phyloP scores from a whole-genome alignment of 2,329 filamentous ascomycete species.

The Pseudogymnoascus sp. region DNA sequence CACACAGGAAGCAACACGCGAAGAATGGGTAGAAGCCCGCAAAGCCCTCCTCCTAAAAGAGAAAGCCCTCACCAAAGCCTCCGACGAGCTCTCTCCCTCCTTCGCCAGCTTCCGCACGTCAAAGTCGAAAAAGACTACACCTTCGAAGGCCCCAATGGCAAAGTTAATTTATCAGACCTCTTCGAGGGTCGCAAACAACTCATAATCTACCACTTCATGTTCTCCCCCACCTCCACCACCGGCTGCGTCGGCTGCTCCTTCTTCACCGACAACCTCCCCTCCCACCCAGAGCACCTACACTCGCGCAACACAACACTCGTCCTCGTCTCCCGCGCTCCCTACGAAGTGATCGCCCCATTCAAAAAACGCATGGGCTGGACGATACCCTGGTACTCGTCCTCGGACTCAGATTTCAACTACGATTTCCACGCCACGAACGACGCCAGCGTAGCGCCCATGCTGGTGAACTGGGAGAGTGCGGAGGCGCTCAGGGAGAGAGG shows the following conservation, averaged over 20 bases:
- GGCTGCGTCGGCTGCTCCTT: conserved; percentile 34
- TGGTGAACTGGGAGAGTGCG: conserved; percentile 21
- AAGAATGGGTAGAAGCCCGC: conserved; percentile 30
- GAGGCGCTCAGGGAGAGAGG: background rate
- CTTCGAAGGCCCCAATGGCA: conserved; percentile 28
- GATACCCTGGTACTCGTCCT: conserved; percentile 34
- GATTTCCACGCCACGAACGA: conserved; percentile 32
- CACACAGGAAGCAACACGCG: conserved; percentile 24
- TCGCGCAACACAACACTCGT: conserved; percentile 32
- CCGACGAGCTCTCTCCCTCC: conserved; percentile 25
- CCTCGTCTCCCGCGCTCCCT: conserved; percentile 32
- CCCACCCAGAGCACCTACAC: conserved; percentile 29
- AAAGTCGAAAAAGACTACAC: conserved; percentile 30
- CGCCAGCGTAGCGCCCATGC: conserved; percentile 19
- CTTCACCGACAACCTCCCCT: conserved; percentile 32
- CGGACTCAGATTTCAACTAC: conserved; percentile 32
- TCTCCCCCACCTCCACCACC: conserved; percentile 27
- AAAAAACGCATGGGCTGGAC: conserved; percentile 32
- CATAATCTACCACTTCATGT: conserved; percentile 41
- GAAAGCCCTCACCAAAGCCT: conserved; percentile 27
- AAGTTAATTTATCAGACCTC: conserved; percentile 25
- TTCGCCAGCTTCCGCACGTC: conserved; percentile 33
- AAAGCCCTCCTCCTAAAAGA: conserved; percentile 30
- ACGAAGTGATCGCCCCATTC: conserved; percentile 30
- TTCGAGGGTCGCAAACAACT: conserved; percentile 30